Conservation (phyloP, 306 rosid genomes). For the Cucurbita argyrosperma region DNA sequence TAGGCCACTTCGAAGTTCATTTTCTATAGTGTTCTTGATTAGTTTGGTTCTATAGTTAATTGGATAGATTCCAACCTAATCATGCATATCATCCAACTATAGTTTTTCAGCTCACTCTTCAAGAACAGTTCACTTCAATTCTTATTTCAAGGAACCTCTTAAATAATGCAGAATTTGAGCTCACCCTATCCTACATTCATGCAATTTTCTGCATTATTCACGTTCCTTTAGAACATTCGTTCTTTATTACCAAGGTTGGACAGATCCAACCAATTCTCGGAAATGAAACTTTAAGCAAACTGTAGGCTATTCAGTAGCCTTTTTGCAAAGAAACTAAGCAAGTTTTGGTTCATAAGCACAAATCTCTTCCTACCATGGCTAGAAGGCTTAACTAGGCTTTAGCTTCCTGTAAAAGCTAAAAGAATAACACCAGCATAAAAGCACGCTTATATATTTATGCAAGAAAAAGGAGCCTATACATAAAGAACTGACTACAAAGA, state of each 20-base stretch:
- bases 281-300: not conserved
- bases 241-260: not conserved
- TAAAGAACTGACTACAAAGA: not conserved
- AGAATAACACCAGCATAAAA: not conserved
- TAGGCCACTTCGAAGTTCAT: not conserved
- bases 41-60: not conserved
- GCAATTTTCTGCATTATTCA: not conserved
- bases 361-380: not conserved
- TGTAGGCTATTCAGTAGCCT: not conserved
- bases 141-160: not conserved
- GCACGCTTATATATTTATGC: not conserved
- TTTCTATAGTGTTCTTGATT: not conserved
- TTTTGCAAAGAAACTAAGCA: not conserved
- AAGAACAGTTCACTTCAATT: not conserved
- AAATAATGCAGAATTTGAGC: not conserved
- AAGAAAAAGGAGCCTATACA: not conserved
- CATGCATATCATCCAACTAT: not conserved
- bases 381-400: not conserved
- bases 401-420: not conserved
- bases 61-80: not conserved
- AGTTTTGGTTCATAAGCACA: not conserved
- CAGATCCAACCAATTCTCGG: not conserved
- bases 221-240: not conserved
- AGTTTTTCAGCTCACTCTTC: not conserved
- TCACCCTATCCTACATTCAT: not conserved